Evolutionary conservation across 2,329 filamentous ascomycete genomes (phyloP), one percentile per base, ranked within the genome.

Genomic region (Fusarium sp.): DNA sequence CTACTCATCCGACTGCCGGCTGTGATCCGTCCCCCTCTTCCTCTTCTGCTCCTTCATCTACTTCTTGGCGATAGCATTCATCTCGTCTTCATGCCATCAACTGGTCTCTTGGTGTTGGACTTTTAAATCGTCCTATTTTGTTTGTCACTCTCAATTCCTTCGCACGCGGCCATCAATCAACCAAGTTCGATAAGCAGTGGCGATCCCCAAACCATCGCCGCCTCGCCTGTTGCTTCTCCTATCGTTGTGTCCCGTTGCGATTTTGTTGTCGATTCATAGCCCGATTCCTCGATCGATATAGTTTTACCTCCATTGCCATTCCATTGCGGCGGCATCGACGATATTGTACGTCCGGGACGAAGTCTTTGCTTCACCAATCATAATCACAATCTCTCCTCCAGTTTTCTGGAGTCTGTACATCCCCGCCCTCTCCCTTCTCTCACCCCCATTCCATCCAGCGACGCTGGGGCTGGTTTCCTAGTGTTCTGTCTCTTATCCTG

Each of bases 11-110:
- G 58, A 65, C 60, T 70, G 58, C 59, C 67, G 54, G 33, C 48
- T 51, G 48, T 67, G 45, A 60, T 62, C 58, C 39, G 43, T 65
- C 53, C 63, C 67, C 66, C 67, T 67, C 67, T 61, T 63, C 33
- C 52, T 45, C 50, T 42, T 51, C 36, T 45, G 35, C 47, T 62
- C 37, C 35, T 56, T 29, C 56, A 55, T 65, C 55, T 25, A 31
- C 29, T 58, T 47, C 53, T 43, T 58, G 52, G 41, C 53, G 20
- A 50, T 27, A 41, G 48, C 40, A 43, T 71, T 33, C 42, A 52
- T 59, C 27, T 63, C 37, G 27, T 50, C 53, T 55, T 58, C 20
- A 37, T 56, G 33, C 29, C 18, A 56, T 56, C 43, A 33, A 40
- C 43, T 48, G 39, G 42, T 46, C 31, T 35, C 23, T 57, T 47